phyloP scores from a whole-genome alignment of 2,329 filamentous ascomycete species.

The Magnaporthiopsis incrustans region DNA sequence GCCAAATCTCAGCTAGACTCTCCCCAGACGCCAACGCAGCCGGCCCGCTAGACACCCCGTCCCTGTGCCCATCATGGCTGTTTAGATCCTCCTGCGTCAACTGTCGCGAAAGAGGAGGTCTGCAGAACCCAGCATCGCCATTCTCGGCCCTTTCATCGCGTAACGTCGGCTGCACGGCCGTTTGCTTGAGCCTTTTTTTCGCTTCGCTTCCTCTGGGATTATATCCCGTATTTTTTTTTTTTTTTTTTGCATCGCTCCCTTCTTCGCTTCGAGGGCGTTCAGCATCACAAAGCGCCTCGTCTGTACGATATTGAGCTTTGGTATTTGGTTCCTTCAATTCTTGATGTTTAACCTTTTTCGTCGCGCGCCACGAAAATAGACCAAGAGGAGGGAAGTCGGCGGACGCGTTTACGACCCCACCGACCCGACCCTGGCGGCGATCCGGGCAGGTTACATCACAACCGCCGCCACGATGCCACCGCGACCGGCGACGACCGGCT shows the following conservation, averaged over 20 bases:
- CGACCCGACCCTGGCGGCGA: background rate
- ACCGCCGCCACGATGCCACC: constrained; percentile 46
- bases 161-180: background rate
- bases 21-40: background rate
- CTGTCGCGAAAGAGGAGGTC: background rate
- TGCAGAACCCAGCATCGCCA: background rate
- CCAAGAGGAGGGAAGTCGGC: background rate
- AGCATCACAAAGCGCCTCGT: background rate
- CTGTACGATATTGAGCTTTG: background rate
- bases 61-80: background rate
- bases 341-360: background rate
- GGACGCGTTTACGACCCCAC: background rate
- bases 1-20: background rate
- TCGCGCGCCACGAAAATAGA: too few species aligned
- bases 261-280: background rate
- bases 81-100: background rate
- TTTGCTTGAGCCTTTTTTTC: background rate
- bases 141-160: background rate
- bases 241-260: background rate
- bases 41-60: background rate
- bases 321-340: background rate
- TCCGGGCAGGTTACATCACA: background rate
- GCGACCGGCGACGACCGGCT: constrained; percentile 69
- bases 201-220: background rate
- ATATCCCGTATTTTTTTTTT: background rate